A percentile compares a stretch with the other conserved stretches of the same genome.
Evolutionary conservation across 169 alveolate genomes (phyloP).

Genomic region (Eimeria maxima): DNA sequence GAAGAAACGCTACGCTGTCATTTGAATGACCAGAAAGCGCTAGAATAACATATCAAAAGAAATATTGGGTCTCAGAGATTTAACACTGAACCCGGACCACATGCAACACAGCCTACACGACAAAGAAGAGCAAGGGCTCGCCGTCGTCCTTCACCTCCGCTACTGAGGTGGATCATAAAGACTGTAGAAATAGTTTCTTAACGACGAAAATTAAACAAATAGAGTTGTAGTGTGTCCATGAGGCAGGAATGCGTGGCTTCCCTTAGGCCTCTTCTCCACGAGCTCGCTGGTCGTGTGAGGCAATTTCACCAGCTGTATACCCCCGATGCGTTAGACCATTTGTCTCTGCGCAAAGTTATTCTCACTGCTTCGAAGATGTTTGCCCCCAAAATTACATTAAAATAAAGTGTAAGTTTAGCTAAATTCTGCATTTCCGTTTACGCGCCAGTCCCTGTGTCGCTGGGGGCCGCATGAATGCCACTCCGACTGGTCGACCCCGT

Average conservation of each 20-base stretch:
- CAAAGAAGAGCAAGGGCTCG: background rate
- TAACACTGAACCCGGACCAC: constrained; percentile 42
- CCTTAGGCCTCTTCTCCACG: constrained; percentile 6
- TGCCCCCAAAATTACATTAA: too few relatives aligned
- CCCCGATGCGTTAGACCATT: background rate
- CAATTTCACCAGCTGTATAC: background rate
- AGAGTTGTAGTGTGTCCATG: background rate
- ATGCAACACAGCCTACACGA: background rate
- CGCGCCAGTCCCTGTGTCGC: background rate
- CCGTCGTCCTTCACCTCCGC: constrained; percentile 8
- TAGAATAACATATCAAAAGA: background rate
- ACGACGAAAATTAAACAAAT: background rate
- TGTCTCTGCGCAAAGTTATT: background rate
- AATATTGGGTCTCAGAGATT: background rate
- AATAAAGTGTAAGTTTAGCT: background rate
- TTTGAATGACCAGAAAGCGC: background rate
- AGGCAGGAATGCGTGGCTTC: background rate
- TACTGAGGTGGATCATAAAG: background rate
- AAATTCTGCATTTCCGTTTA: background rate
- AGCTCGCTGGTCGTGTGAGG: constrained; percentile 63
- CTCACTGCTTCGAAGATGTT: background rate
- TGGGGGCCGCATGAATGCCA: constrained; percentile 67
- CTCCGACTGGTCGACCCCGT: constrained; percentile 30
- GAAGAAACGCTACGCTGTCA: background rate
- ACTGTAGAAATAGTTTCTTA: background rate